Base-by-base conservation (phyloP, 345 rosid species). In the Raphanus sativus region DNA sequence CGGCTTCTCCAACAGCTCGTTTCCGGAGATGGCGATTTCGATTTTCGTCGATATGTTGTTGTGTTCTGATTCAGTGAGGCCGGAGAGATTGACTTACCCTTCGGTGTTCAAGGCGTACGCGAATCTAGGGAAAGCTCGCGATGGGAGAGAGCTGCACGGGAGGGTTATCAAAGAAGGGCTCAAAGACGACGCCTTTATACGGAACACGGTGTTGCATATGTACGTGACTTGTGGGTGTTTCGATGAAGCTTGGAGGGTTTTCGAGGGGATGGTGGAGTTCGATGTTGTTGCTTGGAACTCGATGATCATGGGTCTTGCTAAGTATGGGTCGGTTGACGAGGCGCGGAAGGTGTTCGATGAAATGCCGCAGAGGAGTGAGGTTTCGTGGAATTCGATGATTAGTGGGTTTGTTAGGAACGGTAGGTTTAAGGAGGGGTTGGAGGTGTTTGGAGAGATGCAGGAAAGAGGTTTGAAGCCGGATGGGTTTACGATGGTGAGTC, bases 271-370 rank as follows among this genome's bases (percentile, higher is more conserved):
- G 40, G 25, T 2, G 67, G 86, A 67, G 2, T 70, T 81, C 38
- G 96, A 94, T 78, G 80, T 80, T 25, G 92, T 91, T 71, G 83
- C 89, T 1, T 91, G 92, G 91, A 90, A 94, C 71, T 86, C 88
- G 6, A 86, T 91, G 90, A 80, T 89, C 7, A 87, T 78, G 75
- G 94, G 96, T 25, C 72, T 87, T 5, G 86, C 88, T 2, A 94
- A 84, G 74, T 62, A 74, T 38, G 88, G 94, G 64, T 83, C 78
- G 73, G 66, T 90, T 60, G 89, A 88, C 9, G 73, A 90, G 33
- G 80, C 98, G 0, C 69, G 84, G 42, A 73, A 76, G 17, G 28
- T 91, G 83, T 90, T 94, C 32, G 91, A 88, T 59, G 67, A 75
- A 80, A 89, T 85, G 87, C 65, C 76, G 0, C 26, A 1, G 12